Conservation (phyloP, 352 stramenopile species). For the Pythium dissotocum region DNA sequence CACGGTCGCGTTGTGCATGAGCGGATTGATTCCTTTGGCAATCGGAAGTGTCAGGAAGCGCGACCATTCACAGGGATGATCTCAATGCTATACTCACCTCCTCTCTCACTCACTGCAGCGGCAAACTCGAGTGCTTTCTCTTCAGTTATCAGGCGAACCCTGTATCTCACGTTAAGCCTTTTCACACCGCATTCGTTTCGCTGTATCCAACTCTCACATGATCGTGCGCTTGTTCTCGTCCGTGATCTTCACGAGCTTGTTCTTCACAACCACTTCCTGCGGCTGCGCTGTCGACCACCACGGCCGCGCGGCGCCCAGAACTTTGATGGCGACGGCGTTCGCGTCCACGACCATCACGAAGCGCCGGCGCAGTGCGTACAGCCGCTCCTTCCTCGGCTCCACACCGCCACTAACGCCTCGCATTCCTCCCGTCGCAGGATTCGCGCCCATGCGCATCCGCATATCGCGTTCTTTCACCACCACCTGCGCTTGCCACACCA, state of each 20-base stretch:
- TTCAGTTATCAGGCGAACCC: conserved; percentile 14
- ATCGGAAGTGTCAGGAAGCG: too few species aligned
- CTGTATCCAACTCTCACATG: conserved; percentile 10
- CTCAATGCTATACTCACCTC: conserved; percentile 6
- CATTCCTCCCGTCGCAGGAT: too few species aligned
- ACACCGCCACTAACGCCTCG: too few species aligned
- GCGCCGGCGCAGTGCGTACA: conserved; percentile 15
- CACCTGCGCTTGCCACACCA: conserved; percentile 31
- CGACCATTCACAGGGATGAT: too few species aligned
- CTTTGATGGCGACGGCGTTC: conserved; percentile 13
- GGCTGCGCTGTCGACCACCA: conserved; percentile 23
- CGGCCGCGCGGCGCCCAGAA: conserved; percentile 6
- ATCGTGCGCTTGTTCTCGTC: conserved; percentile 4
- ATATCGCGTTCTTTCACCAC: conserved; percentile 16
- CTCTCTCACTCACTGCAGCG: conserved; percentile 9
- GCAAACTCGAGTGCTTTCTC: conserved; percentile 24
- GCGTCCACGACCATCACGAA: conserved; percentile 26
- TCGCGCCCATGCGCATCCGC: neutral
- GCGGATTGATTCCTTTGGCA: conserved; percentile 8
- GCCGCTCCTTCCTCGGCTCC: neutral
- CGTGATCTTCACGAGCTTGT: conserved; percentile 25
- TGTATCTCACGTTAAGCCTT: neutral
- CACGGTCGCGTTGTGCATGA: conserved; percentile 1
- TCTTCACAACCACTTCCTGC: conserved; percentile 15
- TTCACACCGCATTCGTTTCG: neutral